Percentiles rank a stretch among this genome's conserved stretches.
Evolutionary conservation across 2,329 filamentous ascomycete genomes (phyloP).

Genomic region (Lachnellula hyalina): DNA sequence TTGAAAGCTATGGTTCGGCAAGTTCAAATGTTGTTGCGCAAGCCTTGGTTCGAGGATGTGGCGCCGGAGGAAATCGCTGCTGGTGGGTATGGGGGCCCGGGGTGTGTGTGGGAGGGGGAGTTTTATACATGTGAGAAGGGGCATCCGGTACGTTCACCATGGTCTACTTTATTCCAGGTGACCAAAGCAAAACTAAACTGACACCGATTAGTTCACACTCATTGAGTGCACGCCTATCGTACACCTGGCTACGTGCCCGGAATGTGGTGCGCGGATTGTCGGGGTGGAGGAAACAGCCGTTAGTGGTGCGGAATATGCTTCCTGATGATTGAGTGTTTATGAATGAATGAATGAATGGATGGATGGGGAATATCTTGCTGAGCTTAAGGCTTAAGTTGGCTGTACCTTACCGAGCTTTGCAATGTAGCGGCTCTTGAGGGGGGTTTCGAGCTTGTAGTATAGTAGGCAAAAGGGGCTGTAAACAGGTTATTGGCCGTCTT

Average conservation of each 20-base stretch:
- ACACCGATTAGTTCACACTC: not conserved
- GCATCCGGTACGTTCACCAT: not conserved
- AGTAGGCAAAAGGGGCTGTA: too few relatives aligned
- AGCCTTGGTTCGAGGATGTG: not conserved
- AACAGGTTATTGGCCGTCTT: too few relatives aligned
- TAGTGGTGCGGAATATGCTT: not conserved
- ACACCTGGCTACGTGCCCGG: not conserved
- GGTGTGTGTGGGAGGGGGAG: not conserved
- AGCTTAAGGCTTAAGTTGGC: too few relatives aligned
- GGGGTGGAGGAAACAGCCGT: not conserved
- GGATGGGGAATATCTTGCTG: too few relatives aligned
- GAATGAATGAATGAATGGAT: too few relatives aligned
- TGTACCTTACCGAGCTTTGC: too few relatives aligned
- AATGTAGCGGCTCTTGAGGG: too few relatives aligned
- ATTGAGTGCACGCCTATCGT: too few relatives aligned
- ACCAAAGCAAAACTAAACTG: not conserved
- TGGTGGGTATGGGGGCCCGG: not conserved
- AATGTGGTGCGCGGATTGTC: not conserved
- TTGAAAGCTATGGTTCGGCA: not conserved
- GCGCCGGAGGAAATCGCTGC: not conserved
- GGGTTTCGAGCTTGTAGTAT: too few relatives aligned
- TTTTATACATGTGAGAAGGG: not conserved
- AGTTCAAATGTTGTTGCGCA: not conserved
- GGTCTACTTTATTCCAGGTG: not conserved
- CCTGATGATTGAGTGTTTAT: not conserved